Evolutionary conservation across 2,329 filamentous ascomycete genomes (phyloP).

Genomic region (Aureobasidium sp.): DNA sequence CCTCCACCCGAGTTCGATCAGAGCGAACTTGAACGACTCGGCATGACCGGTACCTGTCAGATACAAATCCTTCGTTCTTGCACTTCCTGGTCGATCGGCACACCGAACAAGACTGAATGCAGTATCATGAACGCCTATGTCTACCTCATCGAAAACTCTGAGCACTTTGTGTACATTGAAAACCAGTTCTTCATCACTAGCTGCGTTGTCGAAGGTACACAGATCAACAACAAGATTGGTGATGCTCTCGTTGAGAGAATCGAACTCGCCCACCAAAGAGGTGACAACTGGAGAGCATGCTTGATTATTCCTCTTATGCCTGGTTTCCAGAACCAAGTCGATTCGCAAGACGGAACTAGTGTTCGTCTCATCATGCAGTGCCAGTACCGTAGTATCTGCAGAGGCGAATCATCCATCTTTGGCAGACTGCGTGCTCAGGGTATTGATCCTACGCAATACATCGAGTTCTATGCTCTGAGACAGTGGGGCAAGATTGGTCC

Average conservation of each 20-base stretch:
- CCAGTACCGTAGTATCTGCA: constrained; percentile 95
- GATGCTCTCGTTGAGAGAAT: constrained; percentile 92
- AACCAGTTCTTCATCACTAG: constrained; percentile 99
- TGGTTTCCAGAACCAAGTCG: no score
- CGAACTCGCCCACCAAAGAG: no score
- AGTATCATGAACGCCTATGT: constrained; percentile 90
- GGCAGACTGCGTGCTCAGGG: constrained; percentile 78
- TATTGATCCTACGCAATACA: constrained; percentile 80
- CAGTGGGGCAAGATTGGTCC: constrained; percentile 93
- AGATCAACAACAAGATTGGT: constrained; percentile 90
- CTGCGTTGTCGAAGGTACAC: constrained; percentile 87
- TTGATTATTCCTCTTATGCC: constrained; percentile 92
- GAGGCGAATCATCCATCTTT: constrained; percentile 92
- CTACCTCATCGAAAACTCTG: constrained; percentile 85
- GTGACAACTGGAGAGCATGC: constrained; percentile 90
- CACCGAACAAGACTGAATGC: constrained; percentile 82
- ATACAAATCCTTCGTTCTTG: constrained; percentile 93
- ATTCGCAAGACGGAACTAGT: no score
- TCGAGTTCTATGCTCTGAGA: constrained; percentile 93
- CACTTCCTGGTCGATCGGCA: constrained; percentile 93
- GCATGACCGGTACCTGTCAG: constrained; percentile 75
- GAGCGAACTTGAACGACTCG: constrained; percentile 80
- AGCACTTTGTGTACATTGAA: constrained; percentile 98
- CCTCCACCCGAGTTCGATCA: no score
- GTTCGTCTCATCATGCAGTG: constrained; percentile 99